A percentile compares a stretch with the other conserved stretches of the same genome.
Evolutionary conservation across 169 alveolate species (phyloP).

Genomic region (Toxoplasma gondii): DNA sequence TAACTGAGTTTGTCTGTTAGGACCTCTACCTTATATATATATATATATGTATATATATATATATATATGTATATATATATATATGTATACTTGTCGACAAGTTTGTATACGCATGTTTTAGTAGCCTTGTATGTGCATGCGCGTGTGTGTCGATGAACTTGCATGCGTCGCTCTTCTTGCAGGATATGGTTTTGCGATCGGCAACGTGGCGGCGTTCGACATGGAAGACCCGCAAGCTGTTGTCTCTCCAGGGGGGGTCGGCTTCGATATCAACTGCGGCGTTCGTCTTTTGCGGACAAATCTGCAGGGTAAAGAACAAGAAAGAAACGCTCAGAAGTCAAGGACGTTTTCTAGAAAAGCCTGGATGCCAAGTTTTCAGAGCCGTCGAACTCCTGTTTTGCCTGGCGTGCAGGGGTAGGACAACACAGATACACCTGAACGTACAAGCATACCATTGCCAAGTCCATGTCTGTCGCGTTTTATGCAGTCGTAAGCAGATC

Average conservation of each 20-base stretch:
- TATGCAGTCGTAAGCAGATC: no score
- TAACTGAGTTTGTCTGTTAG: neutral
- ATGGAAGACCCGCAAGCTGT: conserved; percentile 81
- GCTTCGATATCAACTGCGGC: conserved; percentile 92
- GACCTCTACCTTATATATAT: no score
- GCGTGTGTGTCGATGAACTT: neutral
- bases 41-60: neutral
- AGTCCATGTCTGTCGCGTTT: no score
- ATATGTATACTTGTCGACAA: neutral
- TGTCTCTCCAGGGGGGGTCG: conserved; percentile 93
- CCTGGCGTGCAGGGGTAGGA: no score
- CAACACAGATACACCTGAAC: no score
- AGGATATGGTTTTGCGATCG: conserved; percentile 92
- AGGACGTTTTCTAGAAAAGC: no score
- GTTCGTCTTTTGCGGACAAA: conserved; percentile 82
- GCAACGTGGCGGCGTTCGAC: conserved; percentile 92
- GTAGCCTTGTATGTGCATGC: neutral
- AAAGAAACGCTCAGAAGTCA: no score
- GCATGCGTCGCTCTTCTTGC: neutral
- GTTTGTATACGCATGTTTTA: neutral
- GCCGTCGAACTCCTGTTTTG: no score
- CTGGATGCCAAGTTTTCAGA: no score
- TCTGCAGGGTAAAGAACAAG: neutral
- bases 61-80: neutral
- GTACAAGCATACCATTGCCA: no score